Conservation (phyloP, 148 eudicot genomes). For the Chenopodium formosanum region DNA sequence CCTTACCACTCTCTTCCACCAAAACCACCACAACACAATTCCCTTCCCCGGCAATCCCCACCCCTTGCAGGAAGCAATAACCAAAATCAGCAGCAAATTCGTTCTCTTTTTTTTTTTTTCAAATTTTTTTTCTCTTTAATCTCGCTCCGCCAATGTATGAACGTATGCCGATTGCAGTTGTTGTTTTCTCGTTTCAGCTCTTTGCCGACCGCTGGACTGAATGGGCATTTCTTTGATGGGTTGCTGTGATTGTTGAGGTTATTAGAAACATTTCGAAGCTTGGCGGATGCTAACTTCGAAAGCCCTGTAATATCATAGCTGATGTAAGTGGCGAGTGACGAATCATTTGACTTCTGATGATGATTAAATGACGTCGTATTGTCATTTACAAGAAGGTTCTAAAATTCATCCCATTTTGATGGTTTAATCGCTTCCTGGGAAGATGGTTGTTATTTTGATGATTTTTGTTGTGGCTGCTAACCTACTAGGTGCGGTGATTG, state of each 20-base stretch:
- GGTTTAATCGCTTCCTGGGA: constrained; percentile 15
- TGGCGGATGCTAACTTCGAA: constrained; percentile 30
- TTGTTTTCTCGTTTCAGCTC: not conserved
- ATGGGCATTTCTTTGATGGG: constrained; percentile 9
- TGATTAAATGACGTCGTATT: constrained; percentile 26
- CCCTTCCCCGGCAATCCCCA: too few species aligned
- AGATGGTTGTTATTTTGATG: not conserved
- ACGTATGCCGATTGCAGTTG: constrained; percentile 2
- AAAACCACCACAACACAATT: too few species aligned
- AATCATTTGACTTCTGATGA: not conserved
- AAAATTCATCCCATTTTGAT: constrained; percentile 11
- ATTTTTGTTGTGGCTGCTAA: not conserved
- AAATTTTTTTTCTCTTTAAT: too few species aligned
- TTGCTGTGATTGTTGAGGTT: not conserved
- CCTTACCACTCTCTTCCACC: too few species aligned
- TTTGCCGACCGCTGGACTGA: not conserved
- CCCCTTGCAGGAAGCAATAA: too few species aligned
- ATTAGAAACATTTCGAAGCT: not conserved
- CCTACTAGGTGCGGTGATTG: too few species aligned
- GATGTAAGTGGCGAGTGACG: constrained; percentile 15
- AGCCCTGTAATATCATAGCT: constrained; percentile 32
- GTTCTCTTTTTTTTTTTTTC: too few species aligned
- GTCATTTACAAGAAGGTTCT: not conserved
- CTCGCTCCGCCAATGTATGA: constrained; percentile 46
- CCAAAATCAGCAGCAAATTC: too few species aligned